Conservation (phyloP, 1,284 basidiomycete species). For the Macrocystidia cucumis region DNA sequence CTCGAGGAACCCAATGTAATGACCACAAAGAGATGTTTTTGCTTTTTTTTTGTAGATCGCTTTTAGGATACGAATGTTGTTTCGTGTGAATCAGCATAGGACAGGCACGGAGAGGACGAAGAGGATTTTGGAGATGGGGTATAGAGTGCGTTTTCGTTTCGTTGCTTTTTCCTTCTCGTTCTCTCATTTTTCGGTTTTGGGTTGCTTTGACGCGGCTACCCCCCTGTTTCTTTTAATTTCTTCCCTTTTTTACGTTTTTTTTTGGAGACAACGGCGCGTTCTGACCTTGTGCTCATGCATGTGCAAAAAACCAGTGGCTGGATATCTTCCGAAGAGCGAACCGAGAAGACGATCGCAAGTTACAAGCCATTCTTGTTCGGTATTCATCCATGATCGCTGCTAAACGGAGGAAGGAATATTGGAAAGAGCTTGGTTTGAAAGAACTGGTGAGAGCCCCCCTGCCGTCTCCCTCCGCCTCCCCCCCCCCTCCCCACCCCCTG, state of each 20-base stretch:
- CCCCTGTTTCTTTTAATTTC: too few species aligned
- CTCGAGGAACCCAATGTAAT: too few species aligned
- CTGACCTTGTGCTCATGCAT: slow-evolving; percentile 1
- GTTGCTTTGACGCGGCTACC: too few species aligned
- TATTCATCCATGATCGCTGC: slow-evolving; percentile 47
- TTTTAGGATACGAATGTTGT: slow-evolving; percentile 46
- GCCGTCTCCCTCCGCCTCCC: too few species aligned
- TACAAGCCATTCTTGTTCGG: slow-evolving; percentile 37
- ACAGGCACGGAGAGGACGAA: slow-evolving; percentile 41
- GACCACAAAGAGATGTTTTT: too few species aligned
- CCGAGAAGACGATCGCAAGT: slow-evolving; percentile 39
- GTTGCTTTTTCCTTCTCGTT: not conserved
- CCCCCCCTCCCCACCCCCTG: too few species aligned
- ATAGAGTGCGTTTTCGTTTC: slow-evolving; percentile 34
- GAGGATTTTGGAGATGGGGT: slow-evolving; percentile 37
- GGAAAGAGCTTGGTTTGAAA: slow-evolving; percentile 35
- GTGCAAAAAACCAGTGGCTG: slow-evolving; percentile 42
- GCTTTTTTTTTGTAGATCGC: slow-evolving; percentile 50
- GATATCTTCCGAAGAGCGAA: slow-evolving; percentile 48
- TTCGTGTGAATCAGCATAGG: slow-evolving; percentile 41
- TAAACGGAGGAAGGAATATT: slow-evolving; percentile 41
- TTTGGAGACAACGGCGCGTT: too few species aligned
- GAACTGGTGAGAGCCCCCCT: slow-evolving; percentile 37
- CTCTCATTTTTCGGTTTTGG: too few species aligned
- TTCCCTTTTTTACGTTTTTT: not conserved